Percentiles rank a stretch among this genome's conserved stretches.
These are phyloP conservation scores for Endothia cerciana DNA, from an alignment of 2,329 filamentous ascomycete species.

Conservation along the genomic window DNA sequence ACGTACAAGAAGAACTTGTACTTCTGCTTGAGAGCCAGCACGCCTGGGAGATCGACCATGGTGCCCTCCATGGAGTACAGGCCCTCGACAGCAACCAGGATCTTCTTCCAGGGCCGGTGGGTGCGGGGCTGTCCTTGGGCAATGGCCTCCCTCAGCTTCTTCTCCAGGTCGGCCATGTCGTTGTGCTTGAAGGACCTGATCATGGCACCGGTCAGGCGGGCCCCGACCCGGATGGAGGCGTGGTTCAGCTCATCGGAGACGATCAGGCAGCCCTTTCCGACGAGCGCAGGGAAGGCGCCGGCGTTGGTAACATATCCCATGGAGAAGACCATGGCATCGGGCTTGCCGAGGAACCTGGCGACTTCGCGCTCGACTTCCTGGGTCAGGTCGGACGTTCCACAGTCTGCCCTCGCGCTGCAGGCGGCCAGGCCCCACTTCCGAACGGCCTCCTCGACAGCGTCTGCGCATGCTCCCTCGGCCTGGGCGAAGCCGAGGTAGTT, in stretches of 20 bases:
- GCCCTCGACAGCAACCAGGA: conserved; percentile 92
- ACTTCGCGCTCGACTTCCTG: conserved; percentile 88
- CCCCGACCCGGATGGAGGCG: conserved; percentile 93
- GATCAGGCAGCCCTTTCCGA: conserved; percentile 90
- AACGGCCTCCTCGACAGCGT: conserved; percentile 84
- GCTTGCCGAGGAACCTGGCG: conserved; percentile 91
- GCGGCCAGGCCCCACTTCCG: conserved; percentile 84
- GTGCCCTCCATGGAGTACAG: conserved; percentile 99
- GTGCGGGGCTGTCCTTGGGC: conserved; percentile 96
- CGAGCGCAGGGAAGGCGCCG: conserved; percentile 86
- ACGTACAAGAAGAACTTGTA: conserved; percentile 98
- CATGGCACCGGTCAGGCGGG: conserved; percentile 90
- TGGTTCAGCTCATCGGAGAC: conserved; percentile 98
- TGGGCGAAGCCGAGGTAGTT: conserved; percentile 99
- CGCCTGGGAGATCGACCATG: conserved; percentile 94
- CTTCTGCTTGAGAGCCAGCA: conserved; percentile 84
- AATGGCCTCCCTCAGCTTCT: conserved; percentile 85
- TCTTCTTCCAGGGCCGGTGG: conserved; percentile 99
- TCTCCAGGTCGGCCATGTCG: conserved; percentile 86
- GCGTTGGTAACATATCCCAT: conserved; percentile 99
- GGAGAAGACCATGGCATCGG: conserved; percentile 93
- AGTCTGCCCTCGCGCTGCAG: conserved; percentile 80
- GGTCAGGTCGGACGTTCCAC: conserved; percentile 85
- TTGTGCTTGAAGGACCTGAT: conserved; percentile 99
- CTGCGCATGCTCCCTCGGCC: conserved; percentile 94